Evolutionary conservation across 2,329 filamentous ascomycete species (phyloP).

Genomic region (Celoporthe dispersa): DNA sequence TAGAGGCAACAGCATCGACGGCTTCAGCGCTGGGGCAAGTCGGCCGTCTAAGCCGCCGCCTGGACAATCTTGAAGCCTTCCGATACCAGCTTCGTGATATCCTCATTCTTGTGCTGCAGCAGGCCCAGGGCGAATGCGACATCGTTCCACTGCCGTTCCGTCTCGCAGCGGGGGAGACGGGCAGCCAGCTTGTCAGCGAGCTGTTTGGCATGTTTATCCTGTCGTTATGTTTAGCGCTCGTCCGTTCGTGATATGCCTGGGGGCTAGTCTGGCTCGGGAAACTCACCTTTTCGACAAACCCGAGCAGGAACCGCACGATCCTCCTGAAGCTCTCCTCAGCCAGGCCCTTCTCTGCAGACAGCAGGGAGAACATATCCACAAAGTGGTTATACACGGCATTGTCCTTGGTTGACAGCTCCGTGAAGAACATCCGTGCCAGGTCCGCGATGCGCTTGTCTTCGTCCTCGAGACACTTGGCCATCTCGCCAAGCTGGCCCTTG

Average conservation of each 20-base stretch:
- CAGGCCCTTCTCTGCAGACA: slow-evolving; percentile 80
- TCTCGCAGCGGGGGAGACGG: slow-evolving; percentile 82
- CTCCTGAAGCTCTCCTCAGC: slow-evolving; percentile 84
- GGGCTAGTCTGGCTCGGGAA: slow-evolving; percentile 34
- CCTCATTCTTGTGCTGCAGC: slow-evolving; percentile 90
- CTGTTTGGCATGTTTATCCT: slow-evolving; percentile 98
- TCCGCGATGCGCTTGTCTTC: slow-evolving; percentile 94
- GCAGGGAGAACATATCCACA: slow-evolving; percentile 95
- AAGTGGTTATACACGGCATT: slow-evolving; percentile 99
- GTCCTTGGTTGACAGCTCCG: slow-evolving; percentile 94
- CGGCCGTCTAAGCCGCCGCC: slow-evolving; percentile 53
- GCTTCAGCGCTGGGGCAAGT: slow-evolving; percentile 5
- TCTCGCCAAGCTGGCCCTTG: slow-evolving; percentile 96
- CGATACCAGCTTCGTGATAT: slow-evolving; percentile 75
- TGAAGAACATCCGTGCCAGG: slow-evolving; percentile 97
- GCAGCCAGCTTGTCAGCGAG: slow-evolving; percentile 91
- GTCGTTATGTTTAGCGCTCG: slow-evolving; percentile 30
- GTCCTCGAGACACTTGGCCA: slow-evolving; percentile 98
- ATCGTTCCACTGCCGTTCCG: slow-evolving; percentile 95
- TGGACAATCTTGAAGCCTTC: slow-evolving; percentile 79
- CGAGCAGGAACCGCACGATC: slow-evolving; percentile 90
- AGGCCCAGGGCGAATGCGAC: slow-evolving; percentile 90
- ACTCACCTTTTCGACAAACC: slow-evolving; percentile 94
- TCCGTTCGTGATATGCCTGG: not conserved
- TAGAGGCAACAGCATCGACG: not conserved